These are phyloP conservation scores for Ampelomyces quisqualis DNA, from an alignment of 2,329 filamentous ascomycete species.

Conservation along the genomic window DNA sequence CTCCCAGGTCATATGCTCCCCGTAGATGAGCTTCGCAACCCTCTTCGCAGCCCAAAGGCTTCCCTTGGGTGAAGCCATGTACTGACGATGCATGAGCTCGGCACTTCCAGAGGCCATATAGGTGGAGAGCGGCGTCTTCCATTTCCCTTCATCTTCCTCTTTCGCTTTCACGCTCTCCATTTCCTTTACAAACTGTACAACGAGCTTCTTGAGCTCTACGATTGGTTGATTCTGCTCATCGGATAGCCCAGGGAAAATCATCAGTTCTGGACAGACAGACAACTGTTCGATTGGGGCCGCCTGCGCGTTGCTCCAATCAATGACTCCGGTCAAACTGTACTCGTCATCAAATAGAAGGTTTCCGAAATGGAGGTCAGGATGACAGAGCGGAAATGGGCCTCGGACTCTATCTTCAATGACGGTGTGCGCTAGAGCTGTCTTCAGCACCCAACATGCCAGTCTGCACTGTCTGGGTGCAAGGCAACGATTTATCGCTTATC, in stretches of 20 bases:
- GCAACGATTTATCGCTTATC: constrained; percentile 15
- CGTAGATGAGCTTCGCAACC: constrained; percentile 17
- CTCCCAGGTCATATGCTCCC: constrained; percentile 17
- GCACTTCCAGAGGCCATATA: constrained; percentile 20
- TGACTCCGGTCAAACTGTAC: constrained; percentile 43
- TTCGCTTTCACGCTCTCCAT: constrained; percentile 14
- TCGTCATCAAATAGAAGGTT: constrained; percentile 49
- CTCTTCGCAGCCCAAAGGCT: constrained; percentile 15
- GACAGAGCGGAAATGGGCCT: constrained; percentile 44
- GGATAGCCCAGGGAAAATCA: constrained; percentile 16
- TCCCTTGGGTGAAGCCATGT: constrained; percentile 13
- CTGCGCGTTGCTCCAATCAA: constrained; percentile 41
- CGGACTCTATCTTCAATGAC: constrained; percentile 21
- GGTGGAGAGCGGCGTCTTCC: constrained; percentile 11
- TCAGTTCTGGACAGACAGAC: constrained; percentile 37
- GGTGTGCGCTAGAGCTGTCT: constrained; percentile 18
- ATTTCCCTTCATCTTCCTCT: constrained; percentile 7
- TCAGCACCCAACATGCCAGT: constrained; percentile 20
- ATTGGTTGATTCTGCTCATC: constrained; percentile 16
- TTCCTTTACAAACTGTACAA: constrained; percentile 17
- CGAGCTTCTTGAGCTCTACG: constrained; percentile 13
- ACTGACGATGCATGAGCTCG: constrained; percentile 17
- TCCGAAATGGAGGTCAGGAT: constrained; percentile 40
- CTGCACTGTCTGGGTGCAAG: constrained; percentile 15
- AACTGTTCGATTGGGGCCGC: constrained; percentile 39